A percentile compares a stretch with the other conserved stretches of the same genome.
phyloP scores from a whole-genome alignment of 306 rosid species.

The Lathyrus sativus region DNA sequence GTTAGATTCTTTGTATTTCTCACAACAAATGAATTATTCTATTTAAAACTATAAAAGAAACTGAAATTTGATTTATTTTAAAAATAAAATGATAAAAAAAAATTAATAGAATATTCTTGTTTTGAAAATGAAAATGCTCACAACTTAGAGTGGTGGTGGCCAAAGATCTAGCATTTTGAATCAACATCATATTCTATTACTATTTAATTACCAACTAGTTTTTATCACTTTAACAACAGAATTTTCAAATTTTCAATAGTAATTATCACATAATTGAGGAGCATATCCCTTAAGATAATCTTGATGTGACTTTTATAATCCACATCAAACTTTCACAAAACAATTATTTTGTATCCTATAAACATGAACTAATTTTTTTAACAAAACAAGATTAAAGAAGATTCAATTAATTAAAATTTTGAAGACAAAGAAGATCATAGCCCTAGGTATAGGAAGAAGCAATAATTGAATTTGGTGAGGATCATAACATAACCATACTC shows the following conservation, averaged over 20 bases:
- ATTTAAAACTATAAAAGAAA: too few relatives aligned
- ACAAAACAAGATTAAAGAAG: conserved; percentile 18
- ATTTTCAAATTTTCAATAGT: not conserved
- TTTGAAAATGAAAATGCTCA: too few relatives aligned
- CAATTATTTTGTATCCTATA: not conserved
- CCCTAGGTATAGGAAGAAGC: not conserved
- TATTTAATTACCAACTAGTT: not conserved
- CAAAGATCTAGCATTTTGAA: not conserved
- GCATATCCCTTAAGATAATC: conserved; percentile 7
- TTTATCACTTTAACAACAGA: not conserved
- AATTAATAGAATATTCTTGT: too few relatives aligned
- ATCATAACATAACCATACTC: conserved; percentile 34
- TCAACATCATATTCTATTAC: not conserved
- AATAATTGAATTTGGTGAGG: conserved; percentile 49
- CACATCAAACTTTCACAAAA: not conserved
- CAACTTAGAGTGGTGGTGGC: too few relatives aligned
- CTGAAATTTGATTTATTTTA: too few relatives aligned
- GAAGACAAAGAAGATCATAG: conserved; percentile 30
- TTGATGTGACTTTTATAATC: not conserved
- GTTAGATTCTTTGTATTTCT: too few relatives aligned
- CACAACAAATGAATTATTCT: too few relatives aligned
- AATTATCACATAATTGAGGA: not conserved
- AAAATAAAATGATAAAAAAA: too few relatives aligned
- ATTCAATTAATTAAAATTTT: not conserved
- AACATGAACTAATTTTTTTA: not conserved